Evolutionary conservation across 2,329 filamentous ascomycete species (phyloP), one percentile per base, ranked within the genome.

Genomic region (Aaosphaeria pasadenensis): DNA sequence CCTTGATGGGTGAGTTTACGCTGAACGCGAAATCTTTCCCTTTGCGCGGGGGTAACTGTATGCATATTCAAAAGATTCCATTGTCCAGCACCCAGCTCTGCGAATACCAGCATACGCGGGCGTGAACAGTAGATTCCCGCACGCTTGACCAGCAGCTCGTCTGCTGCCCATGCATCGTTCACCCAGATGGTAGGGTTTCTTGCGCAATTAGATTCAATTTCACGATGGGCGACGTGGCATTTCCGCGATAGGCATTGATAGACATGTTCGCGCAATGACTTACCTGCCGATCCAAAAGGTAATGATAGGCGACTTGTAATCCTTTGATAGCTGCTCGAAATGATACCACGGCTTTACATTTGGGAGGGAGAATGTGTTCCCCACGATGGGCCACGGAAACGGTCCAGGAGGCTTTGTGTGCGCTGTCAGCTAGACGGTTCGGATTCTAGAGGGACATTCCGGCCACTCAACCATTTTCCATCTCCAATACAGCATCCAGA

Each of bases 261-360:
- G 39, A 28, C 39, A 28, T 7, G 9, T 7, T 40, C 7, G 17
- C 7, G 7, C 24, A 40, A 44, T 24, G 17, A 24, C 49, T 17
- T 33, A 46, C 49, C 49, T 38, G 13, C 51, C 51, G 11, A 78
- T 75, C 77, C 77, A 80, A 53, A 79, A 73, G 1, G 77, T 80
- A 39, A 80, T 73, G 7, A 80, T 57, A 0, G 75, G 72, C 1
- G 71, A 65, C 6, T 74, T 55, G 57, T 77, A 73, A 36, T 63
- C 49, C 52, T 75, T 72, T 7, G 77, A 74, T 0, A 79, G 62
- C 54, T 75, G 57, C 43, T 80, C 75, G 51, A 81, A 79, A 62
- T 76, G 77, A 13, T 79, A 71, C 78, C 78, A 81, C 4, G 78
- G 77, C 54, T 80, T 79, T 43, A 65, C 68, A 13, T 74, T 66